These are phyloP conservation scores for Tulasnella sp. DNA, from an alignment of 768 basidiomycete species.

Conservation along the genomic window DNA sequence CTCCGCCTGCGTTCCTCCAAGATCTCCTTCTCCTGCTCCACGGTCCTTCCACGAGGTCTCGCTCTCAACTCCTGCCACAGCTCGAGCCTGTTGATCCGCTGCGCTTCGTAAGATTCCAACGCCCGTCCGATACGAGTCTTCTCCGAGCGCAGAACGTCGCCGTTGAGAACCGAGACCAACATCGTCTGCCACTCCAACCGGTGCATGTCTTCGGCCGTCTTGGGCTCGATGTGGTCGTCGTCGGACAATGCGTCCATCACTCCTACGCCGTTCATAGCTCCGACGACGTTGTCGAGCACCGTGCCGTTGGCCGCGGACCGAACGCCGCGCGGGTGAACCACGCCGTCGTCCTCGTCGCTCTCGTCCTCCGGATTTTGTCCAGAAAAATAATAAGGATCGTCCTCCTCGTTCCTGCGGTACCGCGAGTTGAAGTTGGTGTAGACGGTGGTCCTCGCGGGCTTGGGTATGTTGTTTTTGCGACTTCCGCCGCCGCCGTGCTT, in stretches of 20 bases:
- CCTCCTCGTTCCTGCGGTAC: conserved; percentile 24
- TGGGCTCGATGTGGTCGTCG: conserved; percentile 60
- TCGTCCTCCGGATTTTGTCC: conserved; percentile 36
- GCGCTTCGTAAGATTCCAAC: conserved; percentile 65
- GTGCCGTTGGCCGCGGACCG: conserved; percentile 18
- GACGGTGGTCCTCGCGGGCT: conserved; percentile 1
- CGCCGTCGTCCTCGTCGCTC: conserved; percentile 68
- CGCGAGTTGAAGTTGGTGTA: conserved; percentile 28
- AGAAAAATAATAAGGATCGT: conserved; percentile 26
- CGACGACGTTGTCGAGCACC: neutral
- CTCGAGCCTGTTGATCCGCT: conserved; percentile 61
- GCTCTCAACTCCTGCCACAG: conserved; percentile 92
- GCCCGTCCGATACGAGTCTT: conserved; percentile 86
- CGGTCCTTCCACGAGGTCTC: conserved; percentile 70
- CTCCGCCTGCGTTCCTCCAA: conserved; percentile 80
- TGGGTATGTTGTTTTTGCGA: neutral
- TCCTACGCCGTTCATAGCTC: conserved; percentile 30
- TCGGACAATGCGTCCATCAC: conserved; percentile 48
- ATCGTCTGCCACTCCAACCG: conserved; percentile 94
- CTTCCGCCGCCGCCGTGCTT: neutral
- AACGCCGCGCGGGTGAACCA: neutral
- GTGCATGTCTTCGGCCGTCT: conserved; percentile 70
- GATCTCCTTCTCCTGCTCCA: conserved; percentile 74
- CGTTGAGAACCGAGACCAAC: conserved; percentile 86
- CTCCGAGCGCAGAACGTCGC: conserved; percentile 93